Percentiles rank a stretch among this genome's conserved stretches.
Conservation (phyloP, 2,329 filamentous ascomycete species). For the Colletotrichum eleusines region DNA sequence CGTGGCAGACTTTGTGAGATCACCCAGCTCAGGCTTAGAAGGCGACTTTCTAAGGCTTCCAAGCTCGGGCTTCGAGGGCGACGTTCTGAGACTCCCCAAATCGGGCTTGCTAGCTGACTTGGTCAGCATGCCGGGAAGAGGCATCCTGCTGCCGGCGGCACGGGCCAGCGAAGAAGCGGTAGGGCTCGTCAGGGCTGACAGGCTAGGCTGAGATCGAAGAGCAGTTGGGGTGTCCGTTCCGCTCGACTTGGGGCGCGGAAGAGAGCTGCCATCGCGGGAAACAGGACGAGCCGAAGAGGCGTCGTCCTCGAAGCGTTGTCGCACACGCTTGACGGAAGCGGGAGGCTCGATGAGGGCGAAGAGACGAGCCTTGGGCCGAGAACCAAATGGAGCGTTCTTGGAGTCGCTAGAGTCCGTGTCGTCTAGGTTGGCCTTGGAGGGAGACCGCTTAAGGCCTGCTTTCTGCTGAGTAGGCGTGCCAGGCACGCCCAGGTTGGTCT, state of each 20-base stretch:
- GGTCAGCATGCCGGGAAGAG: conserved; percentile 60
- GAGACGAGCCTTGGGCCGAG: conserved; percentile 31
- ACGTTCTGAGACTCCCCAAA: conserved; percentile 50
- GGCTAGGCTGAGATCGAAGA: conserved; percentile 61
- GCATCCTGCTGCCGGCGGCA: conserved; percentile 65
- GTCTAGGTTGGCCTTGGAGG: conserved; percentile 73
- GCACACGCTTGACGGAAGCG: conserved; percentile 76
- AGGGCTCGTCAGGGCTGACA: conserved; percentile 77
- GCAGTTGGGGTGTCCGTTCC: conserved; percentile 52
- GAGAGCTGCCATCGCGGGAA: conserved; percentile 63
- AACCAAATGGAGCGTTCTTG: conserved; percentile 41
- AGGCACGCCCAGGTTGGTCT: conserved; percentile 71
- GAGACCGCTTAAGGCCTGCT: conserved; percentile 50
- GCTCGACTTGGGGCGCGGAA: conserved; percentile 62
- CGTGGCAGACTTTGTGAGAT: conserved; percentile 60
- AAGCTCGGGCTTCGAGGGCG: conserved; percentile 63
- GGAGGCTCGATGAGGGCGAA: conserved; percentile 46
- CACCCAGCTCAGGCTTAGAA: conserved; percentile 60
- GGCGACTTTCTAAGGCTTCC: conserved; percentile 60
- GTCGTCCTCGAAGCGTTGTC: conserved; percentile 76
- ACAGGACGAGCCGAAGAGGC: conserved; percentile 73
- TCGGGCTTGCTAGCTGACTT: conserved; percentile 42
- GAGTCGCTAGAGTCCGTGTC: conserved; percentile 64
- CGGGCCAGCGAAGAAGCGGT: conserved; percentile 81
- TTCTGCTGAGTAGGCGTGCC: conserved; percentile 58